These are phyloP conservation scores for Ambrosia trifida DNA, from an alignment of 129 eudicot species.

Conservation along the genomic window DNA sequence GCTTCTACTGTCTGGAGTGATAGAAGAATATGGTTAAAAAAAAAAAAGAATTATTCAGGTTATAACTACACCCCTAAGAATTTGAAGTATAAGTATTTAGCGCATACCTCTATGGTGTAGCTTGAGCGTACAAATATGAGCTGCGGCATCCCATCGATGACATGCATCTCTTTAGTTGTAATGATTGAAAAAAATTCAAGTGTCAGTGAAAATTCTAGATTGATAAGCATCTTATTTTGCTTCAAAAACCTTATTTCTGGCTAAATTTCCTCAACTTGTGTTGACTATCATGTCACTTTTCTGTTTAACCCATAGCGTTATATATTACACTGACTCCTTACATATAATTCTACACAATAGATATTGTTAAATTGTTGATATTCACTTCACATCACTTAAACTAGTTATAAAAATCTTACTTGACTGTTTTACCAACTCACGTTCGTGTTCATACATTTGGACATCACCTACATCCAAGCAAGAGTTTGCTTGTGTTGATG, in stretches of 20 bases:
- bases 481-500: background rate
- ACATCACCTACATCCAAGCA: background rate
- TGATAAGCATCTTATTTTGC: background rate
- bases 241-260: conserved; percentile 8
- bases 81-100: conserved; percentile 1
- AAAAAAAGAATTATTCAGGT: conserved; percentile 3
- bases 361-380: background rate
- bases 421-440: background rate
- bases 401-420: background rate
- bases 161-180: conserved; percentile 71
- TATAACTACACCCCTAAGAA: conserved; percentile 1
- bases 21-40: conserved; percentile 8
- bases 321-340: background rate
- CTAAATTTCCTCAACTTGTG: background rate
- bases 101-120: conserved; percentile 87
- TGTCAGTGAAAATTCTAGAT: conserved; percentile 8
- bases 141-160: conserved; percentile 90
- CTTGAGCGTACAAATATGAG: conserved; percentile 88
- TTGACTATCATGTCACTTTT: background rate
- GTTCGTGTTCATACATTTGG: background rate
- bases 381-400: background rate
- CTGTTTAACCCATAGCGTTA: background rate
- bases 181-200: background rate
- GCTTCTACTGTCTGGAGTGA: conserved; percentile 87
- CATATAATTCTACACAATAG: background rate